These are phyloP conservation scores for Hamigera avellanea DNA, from an alignment of 495 filamentous ascomycete genomes.

Conservation along the genomic window DNA sequence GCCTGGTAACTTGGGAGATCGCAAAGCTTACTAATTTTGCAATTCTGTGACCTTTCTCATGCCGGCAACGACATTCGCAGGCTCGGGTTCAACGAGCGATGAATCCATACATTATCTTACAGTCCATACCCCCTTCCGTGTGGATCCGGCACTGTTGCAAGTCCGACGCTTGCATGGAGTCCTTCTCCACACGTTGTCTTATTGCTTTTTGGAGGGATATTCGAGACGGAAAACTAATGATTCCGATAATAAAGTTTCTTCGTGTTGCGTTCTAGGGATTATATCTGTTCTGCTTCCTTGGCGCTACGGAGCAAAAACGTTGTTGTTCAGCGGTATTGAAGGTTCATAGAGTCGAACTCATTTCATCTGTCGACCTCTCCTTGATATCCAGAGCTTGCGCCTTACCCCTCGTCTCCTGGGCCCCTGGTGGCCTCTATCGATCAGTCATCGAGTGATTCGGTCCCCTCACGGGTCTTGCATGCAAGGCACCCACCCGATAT, in stretches of 20 bases:
- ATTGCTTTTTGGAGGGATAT: conserved; percentile 14
- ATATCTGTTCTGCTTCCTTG: conserved; percentile 26
- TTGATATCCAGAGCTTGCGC: conserved; percentile 6
- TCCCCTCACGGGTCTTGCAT: too few species aligned
- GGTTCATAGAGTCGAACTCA: conserved; percentile 26
- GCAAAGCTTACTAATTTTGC: conserved; percentile 28
- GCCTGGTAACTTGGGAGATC: conserved; percentile 55
- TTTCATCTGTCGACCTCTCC: conserved; percentile 18
- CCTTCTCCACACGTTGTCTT: conserved; percentile 6
- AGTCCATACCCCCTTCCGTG: conserved; percentile 1
- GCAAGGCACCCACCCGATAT: too few species aligned
- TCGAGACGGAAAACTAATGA: conserved; percentile 25
- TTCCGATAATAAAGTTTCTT: conserved; percentile 30
- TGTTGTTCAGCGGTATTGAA: conserved; percentile 24
- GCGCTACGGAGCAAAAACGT: conserved; percentile 27
- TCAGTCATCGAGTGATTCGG: too few species aligned
- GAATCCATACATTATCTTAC: neutral
- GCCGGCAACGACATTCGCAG: neutral
- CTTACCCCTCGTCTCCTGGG: too few species aligned
- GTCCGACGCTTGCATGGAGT: conserved; percentile 4
- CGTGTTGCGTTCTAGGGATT: conserved; percentile 25
- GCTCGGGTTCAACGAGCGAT: neutral
- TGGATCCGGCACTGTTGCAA: conserved; percentile 6
- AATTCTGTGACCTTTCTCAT: neutral
- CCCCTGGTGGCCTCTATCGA: too few species aligned